A percentile compares a stretch with the other conserved stretches of the same genome.
Evolutionary conservation across 2,329 filamentous ascomycete genomes (phyloP).

Genomic region (Penicillium concentricum): DNA sequence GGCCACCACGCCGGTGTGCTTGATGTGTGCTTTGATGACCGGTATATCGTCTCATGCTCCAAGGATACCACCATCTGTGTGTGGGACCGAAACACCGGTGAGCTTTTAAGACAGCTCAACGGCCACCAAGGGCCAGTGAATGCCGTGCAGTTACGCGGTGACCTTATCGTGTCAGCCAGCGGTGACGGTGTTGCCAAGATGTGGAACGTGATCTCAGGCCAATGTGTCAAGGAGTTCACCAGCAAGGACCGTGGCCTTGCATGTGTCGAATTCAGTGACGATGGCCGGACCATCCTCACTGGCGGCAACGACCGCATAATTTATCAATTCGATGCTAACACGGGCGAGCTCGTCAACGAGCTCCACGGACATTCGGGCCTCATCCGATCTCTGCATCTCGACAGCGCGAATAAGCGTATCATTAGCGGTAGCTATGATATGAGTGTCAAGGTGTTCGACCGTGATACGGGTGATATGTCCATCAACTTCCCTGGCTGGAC

Average conservation of each 20-base stretch:
- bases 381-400: conserved; percentile 86
- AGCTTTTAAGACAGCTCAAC: conserved; percentile 71
- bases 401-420: conserved; percentile 79
- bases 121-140: conserved; percentile 94
- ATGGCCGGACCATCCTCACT: conserved; percentile 88
- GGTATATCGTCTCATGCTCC: conserved; percentile 93
- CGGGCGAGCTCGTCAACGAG: conserved; percentile 76
- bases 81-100: conserved; percentile 81
- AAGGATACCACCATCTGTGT: conserved; percentile 94
- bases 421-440: conserved; percentile 93
- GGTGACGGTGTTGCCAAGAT: conserved; percentile 92
- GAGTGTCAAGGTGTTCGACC: conserved; percentile 92
- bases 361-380: conserved; percentile 81
- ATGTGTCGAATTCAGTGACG: conserved; percentile 93
- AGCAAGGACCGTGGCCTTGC: conserved; percentile 92
- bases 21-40: conserved; percentile 88
- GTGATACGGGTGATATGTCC: conserved; percentile 73
- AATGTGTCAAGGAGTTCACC: conserved; percentile 83
- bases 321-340: conserved; percentile 92
- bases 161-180: conserved; percentile 88
- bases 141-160: conserved; percentile 89
- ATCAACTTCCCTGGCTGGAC: conserved; percentile 94
- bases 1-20: conserved; percentile 86
- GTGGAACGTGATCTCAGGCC: conserved; percentile 89
- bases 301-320: conserved; percentile 95